A percentile compares a stretch with the other conserved stretches of the same genome.
These are phyloP conservation scores for Microdochium trichocladiopsis DNA, from an alignment of 2,329 filamentous ascomycete genomes.

Conservation along the genomic window DNA sequence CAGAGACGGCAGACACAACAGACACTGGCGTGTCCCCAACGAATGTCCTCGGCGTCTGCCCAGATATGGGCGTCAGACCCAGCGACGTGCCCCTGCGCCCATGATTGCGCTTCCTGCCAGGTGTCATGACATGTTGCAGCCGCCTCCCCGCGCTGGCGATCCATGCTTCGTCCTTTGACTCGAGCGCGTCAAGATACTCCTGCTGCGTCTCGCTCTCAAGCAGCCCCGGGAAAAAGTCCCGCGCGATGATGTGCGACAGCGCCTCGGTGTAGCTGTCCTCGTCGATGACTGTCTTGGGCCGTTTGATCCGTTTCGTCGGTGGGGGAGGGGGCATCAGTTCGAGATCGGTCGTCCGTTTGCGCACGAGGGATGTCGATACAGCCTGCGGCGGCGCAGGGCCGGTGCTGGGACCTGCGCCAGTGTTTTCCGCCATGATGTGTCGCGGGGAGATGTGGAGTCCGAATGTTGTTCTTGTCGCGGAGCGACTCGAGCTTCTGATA, in stretches of 20 bases:
- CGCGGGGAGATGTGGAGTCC: neutral
- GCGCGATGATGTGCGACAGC: constrained; percentile 87
- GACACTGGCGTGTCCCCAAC: constrained; percentile 69
- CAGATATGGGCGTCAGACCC: constrained; percentile 14
- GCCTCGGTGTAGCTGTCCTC: constrained; percentile 91
- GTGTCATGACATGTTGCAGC: constrained; percentile 75
- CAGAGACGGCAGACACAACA: constrained; percentile 30
- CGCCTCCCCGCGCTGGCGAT: constrained; percentile 72
- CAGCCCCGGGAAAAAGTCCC: constrained; percentile 94
- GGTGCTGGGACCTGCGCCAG: neutral
- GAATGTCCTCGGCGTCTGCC: constrained; percentile 58
- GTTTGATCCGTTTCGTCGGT: constrained; percentile 79
- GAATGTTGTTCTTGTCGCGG: too few relatives aligned
- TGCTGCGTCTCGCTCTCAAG: constrained; percentile 80
- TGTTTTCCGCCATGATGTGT: neutral
- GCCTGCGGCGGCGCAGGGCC: neutral
- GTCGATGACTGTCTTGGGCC: constrained; percentile 79
- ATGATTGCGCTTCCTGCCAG: constrained; percentile 32
- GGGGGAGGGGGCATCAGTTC: constrained; percentile 87
- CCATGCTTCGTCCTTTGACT: constrained; percentile 79
- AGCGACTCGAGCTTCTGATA: too few relatives aligned
- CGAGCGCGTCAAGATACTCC: constrained; percentile 86
- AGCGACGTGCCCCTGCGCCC: constrained; percentile 23
- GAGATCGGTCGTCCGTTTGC: constrained; percentile 57
- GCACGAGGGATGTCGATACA: constrained; percentile 52